phyloP scores from a whole-genome alignment of 306 rosid genomes.

The Dicorynia guianensis region DNA sequence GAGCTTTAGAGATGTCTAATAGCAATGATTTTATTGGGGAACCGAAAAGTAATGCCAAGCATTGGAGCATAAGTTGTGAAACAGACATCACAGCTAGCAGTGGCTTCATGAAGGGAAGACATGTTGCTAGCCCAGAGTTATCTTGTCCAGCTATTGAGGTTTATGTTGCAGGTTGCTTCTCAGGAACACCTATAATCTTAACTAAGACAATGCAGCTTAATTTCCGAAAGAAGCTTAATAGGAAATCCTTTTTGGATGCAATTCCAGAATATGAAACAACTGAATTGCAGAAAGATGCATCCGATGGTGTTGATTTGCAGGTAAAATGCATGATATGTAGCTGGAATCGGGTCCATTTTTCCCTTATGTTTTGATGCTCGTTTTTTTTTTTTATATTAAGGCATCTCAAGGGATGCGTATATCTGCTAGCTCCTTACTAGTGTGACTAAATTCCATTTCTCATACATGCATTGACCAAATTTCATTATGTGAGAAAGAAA shows the following conservation, averaged over 20 bases:
- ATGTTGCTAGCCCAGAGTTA: constrained; percentile 54
- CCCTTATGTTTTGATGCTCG: constrained; percentile 9
- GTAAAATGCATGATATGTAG: constrained; percentile 50
- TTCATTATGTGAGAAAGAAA: neutral
- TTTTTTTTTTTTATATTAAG: constrained; percentile 8
- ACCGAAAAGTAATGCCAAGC: constrained; percentile 54
- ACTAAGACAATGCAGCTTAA: constrained; percentile 75
- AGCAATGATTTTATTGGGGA: constrained; percentile 62
- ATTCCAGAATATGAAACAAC: constrained; percentile 83
- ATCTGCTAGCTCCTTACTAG: constrained; percentile 13
- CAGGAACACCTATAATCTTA: constrained; percentile 78
- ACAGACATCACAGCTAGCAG: constrained; percentile 56
- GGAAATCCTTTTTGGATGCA: constrained; percentile 67
- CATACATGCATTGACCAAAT: neutral
- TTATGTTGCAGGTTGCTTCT: constrained; percentile 85
- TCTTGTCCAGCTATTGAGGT: constrained; percentile 77
- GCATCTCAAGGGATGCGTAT: neutral
- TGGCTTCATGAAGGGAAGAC: constrained; percentile 76
- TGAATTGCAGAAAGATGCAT: constrained; percentile 61
- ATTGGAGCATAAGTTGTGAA: constrained; percentile 84
- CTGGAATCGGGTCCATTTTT: constrained; percentile 13
- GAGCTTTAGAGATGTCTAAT: constrained; percentile 79
- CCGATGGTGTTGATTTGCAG: constrained; percentile 60
- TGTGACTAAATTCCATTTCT: constrained; percentile 24
- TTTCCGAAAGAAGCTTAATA: constrained; percentile 63